These are phyloP conservation scores for Adenanthera pavonina DNA, from an alignment of 306 rosid species.

Conservation along the genomic window DNA sequence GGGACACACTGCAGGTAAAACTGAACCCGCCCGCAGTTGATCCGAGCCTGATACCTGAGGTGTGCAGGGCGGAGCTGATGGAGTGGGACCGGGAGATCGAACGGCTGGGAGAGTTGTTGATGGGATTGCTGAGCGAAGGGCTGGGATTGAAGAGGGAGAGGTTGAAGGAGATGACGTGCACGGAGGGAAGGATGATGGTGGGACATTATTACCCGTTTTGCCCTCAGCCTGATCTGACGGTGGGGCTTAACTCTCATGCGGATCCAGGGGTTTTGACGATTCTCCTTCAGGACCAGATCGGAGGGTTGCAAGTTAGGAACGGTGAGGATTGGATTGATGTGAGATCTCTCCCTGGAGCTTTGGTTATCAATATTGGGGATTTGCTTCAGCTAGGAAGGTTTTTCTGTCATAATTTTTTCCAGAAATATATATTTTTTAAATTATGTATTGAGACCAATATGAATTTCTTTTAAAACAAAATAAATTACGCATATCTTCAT, in stretches of 20 bases:
- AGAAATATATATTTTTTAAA: too few species aligned
- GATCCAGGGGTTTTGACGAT: conserved; percentile 77
- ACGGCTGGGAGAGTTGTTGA: conserved; percentile 51
- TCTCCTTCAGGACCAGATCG: conserved; percentile 75
- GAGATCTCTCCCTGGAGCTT: conserved; percentile 67
- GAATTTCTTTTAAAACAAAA: too few species aligned
- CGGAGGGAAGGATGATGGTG: conserved; percentile 47
- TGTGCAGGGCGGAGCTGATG: conserved; percentile 51
- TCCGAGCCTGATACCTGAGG: conserved; percentile 51
- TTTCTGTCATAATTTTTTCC: too few species aligned
- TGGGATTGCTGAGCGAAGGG: conserved; percentile 54
- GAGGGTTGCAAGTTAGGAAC: conserved; percentile 78
- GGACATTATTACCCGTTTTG: conserved; percentile 59
- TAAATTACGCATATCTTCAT: too few species aligned
- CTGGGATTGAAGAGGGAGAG: conserved; percentile 47
- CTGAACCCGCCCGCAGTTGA: conserved; percentile 45
- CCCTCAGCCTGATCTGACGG: conserved; percentile 64
- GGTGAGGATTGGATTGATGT: conserved; percentile 71
- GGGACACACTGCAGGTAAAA: conserved; percentile 66
- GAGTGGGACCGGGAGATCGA: conserved; percentile 61
- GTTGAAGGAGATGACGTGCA: conserved; percentile 39
- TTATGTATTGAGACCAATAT: too few species aligned
- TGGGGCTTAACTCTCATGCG: conserved; percentile 74
- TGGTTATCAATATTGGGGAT: conserved; percentile 83
- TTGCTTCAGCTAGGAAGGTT: conserved; percentile 66